Evolutionary conservation across 1,139 yeast species (phyloP).

Genomic region (Sugiyamaella japonica): DNA sequence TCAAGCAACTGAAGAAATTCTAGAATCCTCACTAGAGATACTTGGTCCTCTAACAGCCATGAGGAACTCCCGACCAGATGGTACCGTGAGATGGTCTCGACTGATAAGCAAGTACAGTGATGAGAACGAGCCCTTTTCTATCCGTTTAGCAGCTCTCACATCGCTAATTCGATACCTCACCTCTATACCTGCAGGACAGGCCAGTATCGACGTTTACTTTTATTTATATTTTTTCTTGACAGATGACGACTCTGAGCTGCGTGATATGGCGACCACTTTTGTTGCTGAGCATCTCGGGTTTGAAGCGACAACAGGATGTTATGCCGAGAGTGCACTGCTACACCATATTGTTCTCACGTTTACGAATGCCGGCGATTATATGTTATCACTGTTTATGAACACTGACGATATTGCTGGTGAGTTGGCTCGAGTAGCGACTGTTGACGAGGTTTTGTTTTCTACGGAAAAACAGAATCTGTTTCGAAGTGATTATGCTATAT

Average conservation of each 20-base stretch:
- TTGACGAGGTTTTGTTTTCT: constrained; percentile 46
- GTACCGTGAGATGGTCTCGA: constrained; percentile 39
- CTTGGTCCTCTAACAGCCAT: constrained; percentile 48
- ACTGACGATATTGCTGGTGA: constrained; percentile 15
- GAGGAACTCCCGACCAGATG: constrained; percentile 18
- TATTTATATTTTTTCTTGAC: constrained; percentile 46
- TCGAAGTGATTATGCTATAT: constrained; percentile 38
- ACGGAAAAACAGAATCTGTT: constrained; percentile 55
- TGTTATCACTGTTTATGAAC: neutral
- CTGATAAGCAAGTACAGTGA: constrained; percentile 39
- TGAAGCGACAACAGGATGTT: constrained; percentile 35
- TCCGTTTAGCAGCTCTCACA: constrained; percentile 51
- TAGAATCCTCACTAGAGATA: constrained; percentile 50
- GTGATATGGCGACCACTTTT: constrained; percentile 31
- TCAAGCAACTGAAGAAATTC: constrained; percentile 48
- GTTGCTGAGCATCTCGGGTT: constrained; percentile 29
- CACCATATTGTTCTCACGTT: neutral
- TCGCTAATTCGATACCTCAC: constrained; percentile 44
- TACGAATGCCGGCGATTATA: neutral
- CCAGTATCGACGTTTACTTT: constrained; percentile 28
- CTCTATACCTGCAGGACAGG: neutral
- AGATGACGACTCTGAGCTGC: constrained; percentile 58
- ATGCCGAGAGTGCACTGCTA: constrained; percentile 35
- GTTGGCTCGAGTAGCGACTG: constrained; percentile 25
- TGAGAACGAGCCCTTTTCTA: constrained; percentile 49